Evolutionary conservation across 2,329 filamentous ascomycete genomes (phyloP).

Genomic region (Lasiodiplodia sp.): DNA sequence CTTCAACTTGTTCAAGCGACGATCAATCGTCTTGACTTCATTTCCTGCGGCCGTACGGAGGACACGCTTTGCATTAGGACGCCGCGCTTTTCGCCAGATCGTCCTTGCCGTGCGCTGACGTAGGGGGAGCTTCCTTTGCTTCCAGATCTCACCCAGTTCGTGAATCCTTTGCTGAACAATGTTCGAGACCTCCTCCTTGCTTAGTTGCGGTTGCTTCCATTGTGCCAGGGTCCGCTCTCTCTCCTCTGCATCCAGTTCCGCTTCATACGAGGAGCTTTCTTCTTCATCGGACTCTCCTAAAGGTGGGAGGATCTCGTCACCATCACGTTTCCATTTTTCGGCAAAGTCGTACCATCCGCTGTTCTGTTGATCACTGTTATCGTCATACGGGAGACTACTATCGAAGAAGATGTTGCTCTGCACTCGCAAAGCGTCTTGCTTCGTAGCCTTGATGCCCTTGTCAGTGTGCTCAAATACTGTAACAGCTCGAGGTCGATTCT

Average conservation of each 20-base stretch:
- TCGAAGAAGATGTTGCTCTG: slow-evolving; percentile 27
- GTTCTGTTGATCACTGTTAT: slow-evolving; percentile 31
- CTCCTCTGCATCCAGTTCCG: slow-evolving; percentile 50
- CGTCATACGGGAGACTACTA: slow-evolving; percentile 37
- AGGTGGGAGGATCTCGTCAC: slow-evolving; percentile 56
- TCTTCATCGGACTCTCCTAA: slow-evolving; percentile 63
- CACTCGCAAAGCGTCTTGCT: slow-evolving; percentile 36
- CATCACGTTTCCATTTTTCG: slow-evolving; percentile 51
- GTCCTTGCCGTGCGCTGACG: slow-evolving; percentile 64
- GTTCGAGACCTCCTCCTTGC: slow-evolving; percentile 56
- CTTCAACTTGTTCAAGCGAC: slow-evolving; percentile 64
- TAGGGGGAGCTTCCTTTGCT: slow-evolving; percentile 63
- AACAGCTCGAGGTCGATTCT: slow-evolving; percentile 38
- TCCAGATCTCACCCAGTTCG: slow-evolving; percentile 64
- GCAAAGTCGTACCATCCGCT: slow-evolving; percentile 41
- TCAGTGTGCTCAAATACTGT: slow-evolving; percentile 38
- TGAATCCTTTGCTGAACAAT: slow-evolving; percentile 64
- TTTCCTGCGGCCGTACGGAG: slow-evolving; percentile 56
- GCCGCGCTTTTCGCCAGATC: slow-evolving; percentile 67
- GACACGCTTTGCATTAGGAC: slow-evolving; percentile 45
- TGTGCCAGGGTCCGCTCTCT: slow-evolving; percentile 56
- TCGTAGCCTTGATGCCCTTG: slow-evolving; percentile 35
- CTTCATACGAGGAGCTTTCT: slow-evolving; percentile 33
- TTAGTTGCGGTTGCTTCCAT: slow-evolving; percentile 33
- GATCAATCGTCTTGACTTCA: slow-evolving; percentile 53